Percentiles rank a stretch among this genome's conserved stretches.
Conservation (phyloP, 495 filamentous ascomycete species). For the Penicillium desertorum region DNA sequence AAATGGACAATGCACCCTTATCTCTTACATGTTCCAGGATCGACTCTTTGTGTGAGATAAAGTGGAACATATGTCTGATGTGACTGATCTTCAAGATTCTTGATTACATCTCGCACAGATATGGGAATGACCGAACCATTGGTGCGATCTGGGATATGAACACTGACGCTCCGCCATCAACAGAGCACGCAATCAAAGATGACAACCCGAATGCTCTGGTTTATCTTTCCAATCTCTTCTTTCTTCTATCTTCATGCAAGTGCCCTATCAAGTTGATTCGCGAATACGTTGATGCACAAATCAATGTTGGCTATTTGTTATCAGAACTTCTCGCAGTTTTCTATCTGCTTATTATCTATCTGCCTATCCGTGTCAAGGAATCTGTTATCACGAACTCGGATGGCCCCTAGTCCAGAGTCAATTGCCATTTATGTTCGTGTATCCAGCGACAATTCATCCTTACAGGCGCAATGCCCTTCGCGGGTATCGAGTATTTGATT, state of each 20-base stretch:
- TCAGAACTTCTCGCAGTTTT: neutral
- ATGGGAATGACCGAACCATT: neutral
- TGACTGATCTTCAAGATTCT: constrained; percentile 9
- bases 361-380: neutral
- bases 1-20: constrained; percentile 9
- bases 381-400: neutral
- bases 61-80: neutral
- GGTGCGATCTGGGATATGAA: constrained; percentile 2
- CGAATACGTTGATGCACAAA: neutral
- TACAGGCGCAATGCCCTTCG: neutral
- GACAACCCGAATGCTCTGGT: neutral
- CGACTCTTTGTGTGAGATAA: neutral
- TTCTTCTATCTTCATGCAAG: neutral
- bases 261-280: constrained; percentile 3
- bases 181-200: neutral
- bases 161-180: neutral
- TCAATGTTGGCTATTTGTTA: neutral
- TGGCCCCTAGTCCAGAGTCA: neutral
- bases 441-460: neutral
- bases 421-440: neutral
- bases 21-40: neutral
- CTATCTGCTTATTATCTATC: constrained; percentile 1
- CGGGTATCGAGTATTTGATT: neutral
- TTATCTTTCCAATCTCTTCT: constrained; percentile 1
- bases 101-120: neutral